Base-by-base conservation (phyloP, 148 eudicot genomes). In the Pharnaceum exiguum region DNA sequence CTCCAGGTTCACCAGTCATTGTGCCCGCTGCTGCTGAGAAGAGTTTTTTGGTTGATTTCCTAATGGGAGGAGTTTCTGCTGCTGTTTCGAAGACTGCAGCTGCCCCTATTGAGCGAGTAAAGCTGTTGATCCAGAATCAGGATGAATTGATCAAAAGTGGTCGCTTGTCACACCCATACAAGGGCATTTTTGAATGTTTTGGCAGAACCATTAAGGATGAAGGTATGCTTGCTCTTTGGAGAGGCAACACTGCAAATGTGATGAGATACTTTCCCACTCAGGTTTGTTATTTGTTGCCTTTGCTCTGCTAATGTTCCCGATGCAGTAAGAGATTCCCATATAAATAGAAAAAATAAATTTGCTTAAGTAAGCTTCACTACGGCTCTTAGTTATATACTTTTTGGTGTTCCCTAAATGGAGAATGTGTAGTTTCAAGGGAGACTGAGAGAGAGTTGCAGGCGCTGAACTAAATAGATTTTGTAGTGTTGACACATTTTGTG, bases 231-330 rank as follows among this genome's bases (percentile, higher is more conserved):
- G 51, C 80, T 36, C 57, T 76, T 53, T 76, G 80, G 80, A 67
- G 80, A 65, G 80, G 80, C 32, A 76, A 76, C 64, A 72, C 73
- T 4, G 77, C 80, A 24, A 76, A 76, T 49, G 80, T 76, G 28
- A 76, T 76, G 45, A 71, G 80, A 62, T 76, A 76, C 43, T 76
- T 76, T 58, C 80, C 80, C 55, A 72, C 80, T 50, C 80, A 76
- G 80, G 80, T 76, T n/a, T n/a, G 60, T 54, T 1, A 26, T 25
- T 53, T 45, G 5, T 2, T 27, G n/a, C n/a, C n/a, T 38, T 13
- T 46, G 38, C 25, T 30, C 19, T 48, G 10, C 29, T 29, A 51
- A 50, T 18, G 12, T 18, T 36, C 13, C 18, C 33, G 32, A 12
- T 65, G 25, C 44, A 7, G 5, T 13, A n/a, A 15, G 61, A 19